These are phyloP conservation scores for Gloeostereum incarnatum DNA, from an alignment of 768 basidiomycete genomes.

Conservation along the genomic window DNA sequence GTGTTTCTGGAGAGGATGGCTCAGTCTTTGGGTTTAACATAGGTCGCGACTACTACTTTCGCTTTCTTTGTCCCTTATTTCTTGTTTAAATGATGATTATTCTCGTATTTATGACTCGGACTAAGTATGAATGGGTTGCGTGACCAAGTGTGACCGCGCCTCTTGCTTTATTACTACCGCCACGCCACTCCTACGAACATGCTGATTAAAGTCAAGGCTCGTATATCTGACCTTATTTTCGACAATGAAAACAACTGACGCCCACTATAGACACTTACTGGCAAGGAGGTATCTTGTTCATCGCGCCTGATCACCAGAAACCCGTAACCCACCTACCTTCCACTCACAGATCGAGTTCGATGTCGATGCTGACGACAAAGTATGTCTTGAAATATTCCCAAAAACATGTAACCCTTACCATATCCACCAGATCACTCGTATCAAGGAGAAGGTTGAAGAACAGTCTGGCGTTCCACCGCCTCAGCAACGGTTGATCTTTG, in stretches of 20 bases:
- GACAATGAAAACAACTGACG: constrained; percentile 1
- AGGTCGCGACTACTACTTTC: too few species aligned
- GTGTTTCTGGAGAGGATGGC: too few species aligned
- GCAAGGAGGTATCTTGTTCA: constrained; percentile 70
- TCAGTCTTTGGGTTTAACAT: too few species aligned
- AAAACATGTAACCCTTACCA: background rate
- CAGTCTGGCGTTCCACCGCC: constrained; percentile 96
- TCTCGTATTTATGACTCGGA: too few species aligned
- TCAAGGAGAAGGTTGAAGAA: constrained; percentile 98
- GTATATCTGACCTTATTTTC: constrained; percentile 20
- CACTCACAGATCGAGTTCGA: constrained; percentile 79
- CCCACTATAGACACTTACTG: constrained; percentile 76
- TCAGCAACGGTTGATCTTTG: constrained; percentile 90
- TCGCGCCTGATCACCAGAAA: constrained; percentile 6
- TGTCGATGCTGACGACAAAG: constrained; percentile 86
- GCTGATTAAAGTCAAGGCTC: constrained; percentile 93
- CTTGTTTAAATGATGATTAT: too few species aligned
- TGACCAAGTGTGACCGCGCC: too few species aligned
- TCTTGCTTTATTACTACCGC: too few species aligned
- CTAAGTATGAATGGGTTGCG: too few species aligned
- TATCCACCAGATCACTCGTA: constrained; percentile 64
- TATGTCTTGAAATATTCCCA: constrained; percentile 17
- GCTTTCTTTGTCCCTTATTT: too few species aligned
- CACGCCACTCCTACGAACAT: too few species aligned
- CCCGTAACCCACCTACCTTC: constrained; percentile 6